Conservation (phyloP, 331 rosid species). For the Saraca asoca region DNA sequence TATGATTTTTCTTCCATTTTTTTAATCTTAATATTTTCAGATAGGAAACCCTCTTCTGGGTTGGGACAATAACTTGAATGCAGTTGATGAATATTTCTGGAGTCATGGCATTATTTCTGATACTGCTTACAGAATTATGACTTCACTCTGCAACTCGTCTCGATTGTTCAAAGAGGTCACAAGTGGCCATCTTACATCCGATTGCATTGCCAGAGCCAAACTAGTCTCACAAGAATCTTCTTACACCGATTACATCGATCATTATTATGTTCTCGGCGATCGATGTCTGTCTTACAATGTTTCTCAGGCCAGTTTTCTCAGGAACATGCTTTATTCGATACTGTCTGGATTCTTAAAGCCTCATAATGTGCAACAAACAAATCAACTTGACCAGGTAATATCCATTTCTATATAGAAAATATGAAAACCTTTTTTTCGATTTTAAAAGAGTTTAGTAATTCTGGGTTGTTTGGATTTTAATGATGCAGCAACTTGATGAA, state of each 20-base stretch:
- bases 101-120: constrained; percentile 38
- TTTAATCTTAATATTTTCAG: constrained; percentile 10
- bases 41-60: constrained; percentile 41
- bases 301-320: constrained; percentile 10
- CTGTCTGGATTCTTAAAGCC: background rate
- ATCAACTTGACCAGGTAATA: constrained; percentile 4
- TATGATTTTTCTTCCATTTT: background rate
- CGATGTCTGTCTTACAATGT: constrained; percentile 22
- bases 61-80: constrained; percentile 16
- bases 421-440: background rate
- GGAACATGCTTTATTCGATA: background rate
- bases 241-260: background rate
- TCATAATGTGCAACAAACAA: background rate
- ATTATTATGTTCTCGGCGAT: constrained; percentile 22
- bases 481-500: background rate
- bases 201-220: background rate
- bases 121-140: constrained; percentile 3
- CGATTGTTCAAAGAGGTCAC: background rate
- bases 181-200: background rate
- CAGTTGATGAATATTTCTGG: constrained; percentile 27
- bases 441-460: background rate
- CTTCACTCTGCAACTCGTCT: constrained; percentile 25
- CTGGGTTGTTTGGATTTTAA: background rate
- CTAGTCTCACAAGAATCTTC: background rate
- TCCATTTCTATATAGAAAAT: background rate